Evolutionary conservation across 139 green algal species (phyloP).

Genomic region (Volvox reticuliferus): DNA sequence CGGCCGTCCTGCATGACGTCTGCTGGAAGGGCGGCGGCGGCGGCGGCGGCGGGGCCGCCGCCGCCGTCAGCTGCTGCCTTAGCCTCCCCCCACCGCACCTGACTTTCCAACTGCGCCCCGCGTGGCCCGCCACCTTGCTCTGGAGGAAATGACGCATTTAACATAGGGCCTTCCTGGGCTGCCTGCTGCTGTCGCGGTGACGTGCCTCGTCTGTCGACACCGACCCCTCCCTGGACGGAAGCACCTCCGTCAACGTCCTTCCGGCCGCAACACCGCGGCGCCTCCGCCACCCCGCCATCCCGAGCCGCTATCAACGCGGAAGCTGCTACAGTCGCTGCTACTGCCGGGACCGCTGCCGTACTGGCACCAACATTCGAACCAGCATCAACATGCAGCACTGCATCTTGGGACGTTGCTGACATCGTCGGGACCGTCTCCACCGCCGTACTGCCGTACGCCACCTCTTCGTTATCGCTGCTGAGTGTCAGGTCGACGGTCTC

Average conservation of each 20-base stretch:
- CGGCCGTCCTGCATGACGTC: not conserved
- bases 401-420: not conserved
- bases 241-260: too few species aligned
- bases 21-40: not conserved
- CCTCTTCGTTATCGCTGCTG: not conserved
- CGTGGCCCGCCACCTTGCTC: too few species aligned
- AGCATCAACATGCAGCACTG: not conserved
- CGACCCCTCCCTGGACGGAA: too few species aligned
- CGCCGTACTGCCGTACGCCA: not conserved
- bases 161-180: too few species aligned
- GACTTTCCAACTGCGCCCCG: not conserved
- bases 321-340: not conserved
- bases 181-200: too few species aligned
- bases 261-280: too few species aligned
- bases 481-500: slow-evolving; percentile 19
- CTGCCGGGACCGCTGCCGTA: not conserved
- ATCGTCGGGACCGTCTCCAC: too few species aligned
- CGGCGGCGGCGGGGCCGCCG: not conserved
- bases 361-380: not conserved
- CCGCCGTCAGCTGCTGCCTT: not conserved
- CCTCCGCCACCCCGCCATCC: too few species aligned
- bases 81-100: not conserved
- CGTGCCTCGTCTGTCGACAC: too few species aligned
- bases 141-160: too few species aligned
- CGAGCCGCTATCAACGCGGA: not conserved